Conservation (phyloP, 805 yeast species). For the Vanderwaltozyma verrucispora region DNA sequence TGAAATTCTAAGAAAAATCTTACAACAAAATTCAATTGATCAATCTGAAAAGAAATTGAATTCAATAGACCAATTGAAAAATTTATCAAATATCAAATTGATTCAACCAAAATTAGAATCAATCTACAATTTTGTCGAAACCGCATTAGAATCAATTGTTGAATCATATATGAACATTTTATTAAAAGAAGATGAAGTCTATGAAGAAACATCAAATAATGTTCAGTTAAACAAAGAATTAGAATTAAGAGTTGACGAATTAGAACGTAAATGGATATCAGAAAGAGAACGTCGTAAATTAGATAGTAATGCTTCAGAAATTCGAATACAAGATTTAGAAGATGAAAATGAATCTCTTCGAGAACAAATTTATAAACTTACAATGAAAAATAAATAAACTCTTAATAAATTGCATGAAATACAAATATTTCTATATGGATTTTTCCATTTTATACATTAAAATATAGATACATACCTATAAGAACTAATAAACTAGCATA, state of each 20-base stretch:
- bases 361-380: conserved; percentile 14
- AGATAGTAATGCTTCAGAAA: conserved; percentile 47
- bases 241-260: conserved; percentile 46
- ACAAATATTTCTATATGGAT: too few relatives aligned
- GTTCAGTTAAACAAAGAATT: conserved; percentile 28
- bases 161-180: conserved; percentile 38
- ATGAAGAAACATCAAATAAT: conserved; percentile 6
- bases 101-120: conserved; percentile 32
- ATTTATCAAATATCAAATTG: conserved; percentile 17
- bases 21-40: conserved; percentile 48
- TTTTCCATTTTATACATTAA: too few relatives aligned
- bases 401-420: neutral
- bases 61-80: conserved; percentile 23
- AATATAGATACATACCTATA: too few relatives aligned
- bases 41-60: conserved; percentile 47
- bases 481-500: too few relatives aligned
- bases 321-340: conserved; percentile 44
- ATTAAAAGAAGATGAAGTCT: conserved; percentile 9
- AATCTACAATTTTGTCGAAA: conserved; percentile 43
- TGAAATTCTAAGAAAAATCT: conserved; percentile 39
- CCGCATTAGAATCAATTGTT: conserved; percentile 50
- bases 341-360: conserved; percentile 38
- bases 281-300: conserved; percentile 61
- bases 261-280: conserved; percentile 55
- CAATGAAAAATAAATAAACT: neutral